Evolutionary conservation across 352 stramenopile species (phyloP).

Genomic region (Blastocystis hominis): DNA sequence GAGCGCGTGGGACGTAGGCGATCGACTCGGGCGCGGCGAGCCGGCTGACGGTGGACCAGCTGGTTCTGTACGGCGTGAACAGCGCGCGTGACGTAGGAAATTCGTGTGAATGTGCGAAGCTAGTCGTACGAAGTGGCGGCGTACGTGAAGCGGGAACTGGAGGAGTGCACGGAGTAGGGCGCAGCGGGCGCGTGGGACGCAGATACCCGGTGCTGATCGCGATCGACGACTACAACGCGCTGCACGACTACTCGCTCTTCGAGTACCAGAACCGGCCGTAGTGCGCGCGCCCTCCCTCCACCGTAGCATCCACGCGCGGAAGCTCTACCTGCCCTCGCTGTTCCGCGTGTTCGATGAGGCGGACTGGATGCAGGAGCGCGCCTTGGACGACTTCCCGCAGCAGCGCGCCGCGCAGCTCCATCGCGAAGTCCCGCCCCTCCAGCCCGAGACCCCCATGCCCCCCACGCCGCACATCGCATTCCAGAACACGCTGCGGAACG

Average conservation of each 20-base stretch:
- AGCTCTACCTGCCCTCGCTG: not conserved
- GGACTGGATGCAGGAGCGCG: not conserved
- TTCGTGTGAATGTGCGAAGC: not conserved
- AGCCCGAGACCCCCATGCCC: too few relatives aligned
- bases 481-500: conserved; percentile 6
- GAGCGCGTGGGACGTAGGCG: not conserved
- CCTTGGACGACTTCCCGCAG: not conserved
- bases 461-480: too few relatives aligned
- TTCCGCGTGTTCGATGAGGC: conserved; percentile 6
- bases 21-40: not conserved
- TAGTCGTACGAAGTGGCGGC: not conserved
- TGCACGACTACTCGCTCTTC: conserved; percentile 1
- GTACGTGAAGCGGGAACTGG: conserved; percentile 12
- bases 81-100: conserved; percentile 1
- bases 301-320: not conserved
- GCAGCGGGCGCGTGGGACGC: not conserved
- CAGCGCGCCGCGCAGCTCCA: too few relatives aligned
- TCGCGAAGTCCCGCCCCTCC: too few relatives aligned
- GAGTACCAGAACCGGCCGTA: conserved; percentile 3
- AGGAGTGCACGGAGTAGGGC: not conserved
- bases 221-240: conserved; percentile 25
- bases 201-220: conserved; percentile 20
- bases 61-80: conserved; percentile 28
- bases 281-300: too few relatives aligned
- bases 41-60: not conserved